Base-by-base conservation (phyloP, 805 yeast genomes). In the Tetrapisispora fleetii region DNA sequence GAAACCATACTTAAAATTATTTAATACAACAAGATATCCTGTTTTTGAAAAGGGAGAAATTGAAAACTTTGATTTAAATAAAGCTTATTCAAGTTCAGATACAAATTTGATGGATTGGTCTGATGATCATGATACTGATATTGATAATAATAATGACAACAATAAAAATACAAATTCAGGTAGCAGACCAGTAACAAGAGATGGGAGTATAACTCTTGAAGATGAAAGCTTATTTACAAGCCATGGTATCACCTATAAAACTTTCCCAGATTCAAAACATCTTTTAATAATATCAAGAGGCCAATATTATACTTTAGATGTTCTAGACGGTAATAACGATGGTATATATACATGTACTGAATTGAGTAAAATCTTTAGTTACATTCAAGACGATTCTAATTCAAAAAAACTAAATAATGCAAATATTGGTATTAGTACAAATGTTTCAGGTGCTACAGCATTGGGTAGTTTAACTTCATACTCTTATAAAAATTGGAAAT, bases 381-480 rank as follows among this genome's bases (percentile, higher is more conserved):
- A 82, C 33, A 82, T 89, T 39, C 67, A 86, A 38, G 73, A 75
- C 16, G 95, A 87, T 59, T 84, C 95, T 2, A 28, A 9, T 4
- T 13, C 13, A n/a, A 28, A 39, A 6, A 39, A 9, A 5, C 8
- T 2, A 6, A 28, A 17, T 28, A 5, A n/a, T 28, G 10, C 11
- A 27, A 40, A 40, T 40, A 17, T 39, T 4, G 16, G 72, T 77
- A 2, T 65, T 72, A 33, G 68, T 73, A 21, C 83, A 78, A 47
- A 73, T 80, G 45, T 85, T 88, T 36, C 80, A 79, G 62, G 84
- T 37, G 50, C 60, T 7, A 64, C 71, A 6, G 86, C 95, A 2
- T 79, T 89, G 62, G 95, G 96, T 2, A 85, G 89, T 8, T 73
- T 89, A 54, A 88, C 96, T 3, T 85, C 96, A 0, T 95, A 89